phyloP scores from a whole-genome alignment of 306 rosid species.

The Albizia julibrissin region DNA sequence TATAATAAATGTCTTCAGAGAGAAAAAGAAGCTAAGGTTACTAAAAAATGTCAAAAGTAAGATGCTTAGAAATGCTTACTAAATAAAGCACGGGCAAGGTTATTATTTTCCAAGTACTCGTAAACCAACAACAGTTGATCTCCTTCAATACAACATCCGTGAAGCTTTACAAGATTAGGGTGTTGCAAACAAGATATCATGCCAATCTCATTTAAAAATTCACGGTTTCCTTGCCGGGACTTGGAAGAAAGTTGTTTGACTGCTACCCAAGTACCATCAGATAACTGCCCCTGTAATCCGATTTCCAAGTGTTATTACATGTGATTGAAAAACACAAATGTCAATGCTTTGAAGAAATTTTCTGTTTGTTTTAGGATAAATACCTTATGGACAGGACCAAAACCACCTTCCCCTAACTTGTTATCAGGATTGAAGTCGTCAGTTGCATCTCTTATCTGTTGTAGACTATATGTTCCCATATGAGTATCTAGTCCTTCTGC shows the following conservation, averaged over 20 bases:
- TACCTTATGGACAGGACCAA: conserved; percentile 79
- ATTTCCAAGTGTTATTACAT: background rate
- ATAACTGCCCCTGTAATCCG: conserved; percentile 46
- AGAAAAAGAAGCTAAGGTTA: background rate
- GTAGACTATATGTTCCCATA: conserved; percentile 41
- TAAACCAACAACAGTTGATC: conserved; percentile 59
- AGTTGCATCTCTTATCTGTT: conserved; percentile 60
- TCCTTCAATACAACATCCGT: conserved; percentile 62
- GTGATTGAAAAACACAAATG: background rate
- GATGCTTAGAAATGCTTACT: conserved; percentile 43
- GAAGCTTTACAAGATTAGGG: conserved; percentile 64
- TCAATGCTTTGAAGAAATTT: background rate
- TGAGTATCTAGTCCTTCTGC: conserved; percentile 36
- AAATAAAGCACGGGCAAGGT: conserved; percentile 53
- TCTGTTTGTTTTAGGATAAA: background rate
- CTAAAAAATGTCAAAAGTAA: background rate
- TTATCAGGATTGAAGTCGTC: conserved; percentile 53
- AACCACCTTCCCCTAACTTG: conserved; percentile 79
- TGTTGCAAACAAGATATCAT: conserved; percentile 61
- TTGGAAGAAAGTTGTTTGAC: conserved; percentile 60
- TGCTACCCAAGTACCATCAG: conserved; percentile 57
- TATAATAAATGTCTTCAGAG: background rate
- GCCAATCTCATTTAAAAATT: conserved; percentile 60
- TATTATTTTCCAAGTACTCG: conserved; percentile 67
- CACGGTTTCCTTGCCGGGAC: conserved; percentile 56